Evolutionary conservation across 2,329 filamentous ascomycete genomes (phyloP), one percentile per base, ranked within the genome.

Genomic region (Diaporthe aspalathi): DNA sequence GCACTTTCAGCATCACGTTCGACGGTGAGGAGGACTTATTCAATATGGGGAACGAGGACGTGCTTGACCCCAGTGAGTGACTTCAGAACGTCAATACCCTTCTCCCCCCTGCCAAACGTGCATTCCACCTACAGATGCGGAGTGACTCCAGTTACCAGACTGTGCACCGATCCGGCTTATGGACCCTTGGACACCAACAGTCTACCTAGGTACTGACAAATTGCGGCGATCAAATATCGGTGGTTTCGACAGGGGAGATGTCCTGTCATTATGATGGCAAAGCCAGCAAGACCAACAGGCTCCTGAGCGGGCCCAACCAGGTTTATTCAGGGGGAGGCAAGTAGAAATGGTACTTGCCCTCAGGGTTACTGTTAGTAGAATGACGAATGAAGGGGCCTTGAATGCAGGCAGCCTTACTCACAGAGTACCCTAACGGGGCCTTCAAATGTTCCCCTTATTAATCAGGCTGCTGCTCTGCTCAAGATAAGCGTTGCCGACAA

Each of bases 1-100:
- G 53, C 53, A 56, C 29, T n/a, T 22, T 57, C 35, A 57, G 35
- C 22, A 14, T 57, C n/a, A 40, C 54, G 22, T n/a, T 57, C n/a
- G 4, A 57, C 1, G 14, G 22, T 14, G 22, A 57, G 7, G 8
- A 16, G 32, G 32, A 6, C 11, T 32, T 57, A n/a, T 57, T 40
- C 35, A 40, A 57, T 6, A 40, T 57, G 11, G 54, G 54, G 1
- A 38, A 35, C 5, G 5, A 40, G n/a, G 54, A 57, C n/a, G 12
- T 57, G n/a, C 38, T 9, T 20, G n/a, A 57, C 35, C n/a, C 40
- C 54, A 57, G 32, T 24, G 24, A 57, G 29, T 56, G 5, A 32
- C 12, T n/a, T 35, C 6, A 22, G 22, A n/a, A n/a, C n/a, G n/a
- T n/a, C n/a, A 7, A 12, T 1, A n/a, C 32, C 32, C 32, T 14